Conservation (phyloP, 2,329 filamentous ascomycete genomes). For the Decorospora gaudefroyi region DNA sequence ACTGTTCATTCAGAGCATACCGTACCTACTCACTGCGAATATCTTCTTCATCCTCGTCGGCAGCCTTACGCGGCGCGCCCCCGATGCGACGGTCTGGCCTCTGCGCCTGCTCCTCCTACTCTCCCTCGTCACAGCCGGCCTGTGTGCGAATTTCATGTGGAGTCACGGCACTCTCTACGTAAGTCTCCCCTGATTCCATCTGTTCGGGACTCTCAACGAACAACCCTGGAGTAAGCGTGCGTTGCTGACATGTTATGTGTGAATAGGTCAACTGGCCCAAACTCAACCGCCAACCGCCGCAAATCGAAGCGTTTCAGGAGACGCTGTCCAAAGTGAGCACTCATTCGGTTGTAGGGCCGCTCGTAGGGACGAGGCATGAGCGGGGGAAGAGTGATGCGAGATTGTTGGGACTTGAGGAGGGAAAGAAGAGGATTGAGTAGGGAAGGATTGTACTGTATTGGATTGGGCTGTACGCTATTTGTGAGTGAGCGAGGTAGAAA, state of each 20-base stretch:
- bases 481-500: no score
- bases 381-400: constrained; percentile 80
- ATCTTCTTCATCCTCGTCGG: constrained; percentile 80
- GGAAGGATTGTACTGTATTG: no score
- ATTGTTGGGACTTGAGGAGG: constrained; percentile 87
- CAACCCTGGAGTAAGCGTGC: no score
- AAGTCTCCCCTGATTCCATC: constrained; percentile 56
- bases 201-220: no score
- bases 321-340: constrained; percentile 81
- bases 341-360: constrained; percentile 76
- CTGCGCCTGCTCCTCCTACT: constrained; percentile 80
- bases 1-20: constrained; percentile 86
- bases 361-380: constrained; percentile 71
- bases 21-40: constrained; percentile 85
- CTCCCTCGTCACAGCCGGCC: constrained; percentile 71
- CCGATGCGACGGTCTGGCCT: constrained; percentile 77
- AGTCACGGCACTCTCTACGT: constrained; percentile 92
- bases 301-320: constrained; percentile 85
- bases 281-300: constrained; percentile 84
- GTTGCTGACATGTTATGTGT: no score
- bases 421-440: constrained; percentile 95
- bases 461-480: no score
- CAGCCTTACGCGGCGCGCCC: constrained; percentile 70
- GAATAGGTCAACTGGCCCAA: constrained; percentile 95
- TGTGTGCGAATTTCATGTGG: constrained; percentile 76